Base-by-base conservation (phyloP, 331 rosid species). In the Cydonia oblonga region DNA sequence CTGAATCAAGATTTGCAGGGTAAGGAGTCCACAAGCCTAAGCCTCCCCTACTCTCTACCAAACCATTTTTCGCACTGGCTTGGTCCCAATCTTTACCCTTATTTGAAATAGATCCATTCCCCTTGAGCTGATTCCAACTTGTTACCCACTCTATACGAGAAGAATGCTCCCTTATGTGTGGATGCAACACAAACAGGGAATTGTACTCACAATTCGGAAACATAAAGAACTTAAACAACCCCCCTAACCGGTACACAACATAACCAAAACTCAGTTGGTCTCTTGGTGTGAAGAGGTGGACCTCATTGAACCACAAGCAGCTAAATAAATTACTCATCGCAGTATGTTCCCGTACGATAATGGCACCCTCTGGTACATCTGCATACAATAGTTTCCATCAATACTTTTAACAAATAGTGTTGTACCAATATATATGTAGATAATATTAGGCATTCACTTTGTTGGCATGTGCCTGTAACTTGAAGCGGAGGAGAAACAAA, bases 301-400 rank as follows among this genome's bases (percentile, higher is more conserved):
- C 97, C 90, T 95, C 97, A 52, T 89, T 95, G 85, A 95, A 95
- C 99, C 97, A 95, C 88, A 95, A 76, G 80, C 97, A 95, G 85
- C 97, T 91, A 86, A 95, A 95, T 87, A 95, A 85, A 77, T 95
- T 83, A 40, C 82, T 95, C 76, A 87, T 86, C 5, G 79, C 81
- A 1, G 96, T 89, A 38, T 95, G 99, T 76, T 95, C 97, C 52
- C 97, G 86, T 68, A 91, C 59, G 61, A 95, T 91, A 30, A 95
- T 49, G 20, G 99, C 99, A 85, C 96, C 97, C 81, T 95, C 99
- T 6, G 99, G 99, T 60, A 95, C 99, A 85, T 95, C 98, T 93
- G 91, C 86, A 84, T 79, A 58, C 64, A 63, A 18, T 12, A 40
- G 49, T 13, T 62, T 22, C 56, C 26, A 44, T 77, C 29, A 73